Percentiles rank a stretch among this genome's conserved stretches.
These are phyloP conservation scores for Fomitopsis betulina DNA, from an alignment of 1,284 basidiomycete genomes.

Conservation along the genomic window DNA sequence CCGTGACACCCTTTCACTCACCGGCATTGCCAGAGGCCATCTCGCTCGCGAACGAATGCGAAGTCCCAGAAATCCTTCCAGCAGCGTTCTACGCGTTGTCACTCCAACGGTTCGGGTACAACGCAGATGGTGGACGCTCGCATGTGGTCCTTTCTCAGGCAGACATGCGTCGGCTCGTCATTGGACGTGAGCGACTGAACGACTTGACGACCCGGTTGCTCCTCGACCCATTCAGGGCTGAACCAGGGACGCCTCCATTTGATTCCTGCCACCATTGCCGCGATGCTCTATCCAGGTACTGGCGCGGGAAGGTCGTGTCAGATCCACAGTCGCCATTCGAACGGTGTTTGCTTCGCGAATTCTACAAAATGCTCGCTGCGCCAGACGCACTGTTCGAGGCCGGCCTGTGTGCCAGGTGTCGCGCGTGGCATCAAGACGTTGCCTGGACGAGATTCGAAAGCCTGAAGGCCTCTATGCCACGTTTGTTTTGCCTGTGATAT, in stretches of 20 bases:
- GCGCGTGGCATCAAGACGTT: constrained; percentile 2
- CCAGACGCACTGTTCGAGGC: constrained; percentile 4
- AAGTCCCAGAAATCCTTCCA: constrained; percentile 10
- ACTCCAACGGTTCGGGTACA: constrained; percentile 24
- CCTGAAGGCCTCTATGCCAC: constrained; percentile 5
- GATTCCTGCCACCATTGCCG: constrained; percentile 6
- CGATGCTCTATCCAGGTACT: constrained; percentile 4
- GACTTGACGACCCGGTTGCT: constrained; percentile 8
- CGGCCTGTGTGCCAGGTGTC: constrained; percentile 3
- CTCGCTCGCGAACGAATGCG: constrained; percentile 7
- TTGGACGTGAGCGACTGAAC: constrained; percentile 29
- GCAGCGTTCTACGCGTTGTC: constrained; percentile 23
- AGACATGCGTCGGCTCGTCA: constrained; percentile 28
- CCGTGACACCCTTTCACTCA: background rate
- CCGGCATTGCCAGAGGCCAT: constrained; percentile 13
- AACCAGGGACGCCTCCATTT: background rate
- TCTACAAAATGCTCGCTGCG: background rate
- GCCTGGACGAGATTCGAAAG: constrained; percentile 4
- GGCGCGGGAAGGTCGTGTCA: constrained; percentile 4
- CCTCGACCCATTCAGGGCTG: constrained; percentile 3
- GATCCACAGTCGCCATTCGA: constrained; percentile 5
- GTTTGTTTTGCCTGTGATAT: constrained; percentile 2
- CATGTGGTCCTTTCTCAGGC: constrained; percentile 25
- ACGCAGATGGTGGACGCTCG: constrained; percentile 27
- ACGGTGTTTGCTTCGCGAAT: constrained; percentile 9